Conservation (phyloP, 345 rosid species). For the Syzygium grande region DNA sequence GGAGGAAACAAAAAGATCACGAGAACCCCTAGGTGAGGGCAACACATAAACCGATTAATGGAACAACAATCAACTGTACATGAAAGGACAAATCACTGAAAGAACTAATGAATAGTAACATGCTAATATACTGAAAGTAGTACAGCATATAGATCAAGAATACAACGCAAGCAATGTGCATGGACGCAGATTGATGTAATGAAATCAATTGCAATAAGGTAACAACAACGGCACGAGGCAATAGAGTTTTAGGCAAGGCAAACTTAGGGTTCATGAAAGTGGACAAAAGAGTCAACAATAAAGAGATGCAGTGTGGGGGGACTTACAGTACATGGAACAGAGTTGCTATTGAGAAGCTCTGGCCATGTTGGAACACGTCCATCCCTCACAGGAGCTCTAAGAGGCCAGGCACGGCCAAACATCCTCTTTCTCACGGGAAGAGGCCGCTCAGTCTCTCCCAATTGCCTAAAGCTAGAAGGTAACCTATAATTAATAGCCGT, state of each 20-base stretch:
- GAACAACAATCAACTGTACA: not conserved
- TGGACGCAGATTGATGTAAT: not conserved
- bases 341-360: constrained; percentile 31
- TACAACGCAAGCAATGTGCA: not conserved
- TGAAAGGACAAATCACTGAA: not conserved
- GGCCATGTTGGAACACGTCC: constrained; percentile 89
- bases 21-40: not conserved
- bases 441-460: constrained; percentile 63
- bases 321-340: constrained; percentile 66
- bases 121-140: not conserved
- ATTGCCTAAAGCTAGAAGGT: constrained; percentile 52
- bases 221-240: not conserved
- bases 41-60: not conserved
- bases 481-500: constrained; percentile 21
- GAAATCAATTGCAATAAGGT: not conserved
- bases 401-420: constrained; percentile 96
- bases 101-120: not conserved
- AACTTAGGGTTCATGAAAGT: constrained; percentile 27
- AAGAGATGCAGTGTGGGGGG: not conserved
- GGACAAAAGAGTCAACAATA: not conserved
- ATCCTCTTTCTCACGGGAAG: constrained; percentile 66
- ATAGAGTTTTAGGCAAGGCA: not conserved
- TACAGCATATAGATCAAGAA: not conserved
- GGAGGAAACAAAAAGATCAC: not conserved
- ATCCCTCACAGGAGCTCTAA: constrained; percentile 70